These are phyloP conservation scores for Hericium coralloides DNA, from an alignment of 768 basidiomycete genomes.

Conservation along the genomic window DNA sequence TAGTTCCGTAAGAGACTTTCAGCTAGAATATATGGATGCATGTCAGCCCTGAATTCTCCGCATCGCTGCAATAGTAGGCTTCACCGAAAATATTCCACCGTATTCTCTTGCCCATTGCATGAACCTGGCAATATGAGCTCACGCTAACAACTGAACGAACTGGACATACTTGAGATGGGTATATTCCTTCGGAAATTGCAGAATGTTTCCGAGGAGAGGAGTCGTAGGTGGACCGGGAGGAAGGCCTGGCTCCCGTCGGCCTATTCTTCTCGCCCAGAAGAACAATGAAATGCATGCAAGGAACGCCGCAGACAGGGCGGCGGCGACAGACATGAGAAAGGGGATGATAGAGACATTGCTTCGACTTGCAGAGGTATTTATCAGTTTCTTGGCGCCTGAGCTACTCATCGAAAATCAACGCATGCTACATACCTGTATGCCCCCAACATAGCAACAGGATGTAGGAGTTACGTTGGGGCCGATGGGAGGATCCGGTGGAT, in stretches of 20 bases:
- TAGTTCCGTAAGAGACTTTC: background rate
- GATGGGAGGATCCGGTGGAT: too few species aligned
- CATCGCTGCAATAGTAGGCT: background rate
- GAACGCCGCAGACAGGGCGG: too few species aligned
- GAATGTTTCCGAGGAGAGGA: background rate
- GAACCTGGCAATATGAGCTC: background rate
- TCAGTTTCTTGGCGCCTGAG: too few species aligned
- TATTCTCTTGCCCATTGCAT: background rate
- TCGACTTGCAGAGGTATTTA: too few species aligned
- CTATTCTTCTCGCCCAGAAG: background rate
- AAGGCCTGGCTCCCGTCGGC: background rate
- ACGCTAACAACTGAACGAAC: background rate
- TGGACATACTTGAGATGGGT: background rate
- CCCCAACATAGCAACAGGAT: too few species aligned
- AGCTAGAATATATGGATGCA: background rate
- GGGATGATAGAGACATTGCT: too few species aligned
- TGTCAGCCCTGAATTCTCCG: background rate
- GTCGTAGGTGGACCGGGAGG: background rate
- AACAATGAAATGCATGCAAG: background rate
- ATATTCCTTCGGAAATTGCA: background rate
- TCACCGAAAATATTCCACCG: background rate
- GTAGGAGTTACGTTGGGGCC: too few species aligned
- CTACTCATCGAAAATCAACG: too few species aligned
- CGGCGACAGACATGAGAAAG: too few species aligned
- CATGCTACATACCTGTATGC: too few species aligned